These are phyloP conservation scores for Aspergillus cavernicola DNA, from an alignment of 495 filamentous ascomycete genomes.

Conservation along the genomic window DNA sequence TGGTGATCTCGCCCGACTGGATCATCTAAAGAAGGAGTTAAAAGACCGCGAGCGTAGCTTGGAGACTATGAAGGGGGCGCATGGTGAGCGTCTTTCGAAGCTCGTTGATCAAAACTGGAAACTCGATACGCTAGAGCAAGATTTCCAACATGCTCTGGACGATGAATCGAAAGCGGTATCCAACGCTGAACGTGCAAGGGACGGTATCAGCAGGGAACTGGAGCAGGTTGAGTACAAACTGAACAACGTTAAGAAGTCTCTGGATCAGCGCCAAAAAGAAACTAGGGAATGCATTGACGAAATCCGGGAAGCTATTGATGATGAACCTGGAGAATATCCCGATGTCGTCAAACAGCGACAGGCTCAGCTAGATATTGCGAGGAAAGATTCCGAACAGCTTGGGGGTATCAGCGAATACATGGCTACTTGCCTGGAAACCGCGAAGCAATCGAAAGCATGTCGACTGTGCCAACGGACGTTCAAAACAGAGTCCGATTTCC, in stretches of 20 bases:
- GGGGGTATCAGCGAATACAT: constrained; percentile 63
- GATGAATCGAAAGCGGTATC: constrained; percentile 48
- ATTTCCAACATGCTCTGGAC: constrained; percentile 64
- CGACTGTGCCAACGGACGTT: constrained; percentile 66
- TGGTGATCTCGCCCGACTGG: constrained; percentile 71
- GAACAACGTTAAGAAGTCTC: constrained; percentile 54
- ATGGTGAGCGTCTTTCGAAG: constrained; percentile 62
- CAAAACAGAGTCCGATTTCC: constrained; percentile 52
- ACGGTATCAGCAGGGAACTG: constrained; percentile 65
- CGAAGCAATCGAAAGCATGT: constrained; percentile 63
- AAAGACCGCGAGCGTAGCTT: constrained; percentile 67
- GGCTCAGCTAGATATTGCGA: constrained; percentile 54
- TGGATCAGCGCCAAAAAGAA: constrained; percentile 62
- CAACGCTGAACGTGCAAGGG: constrained; percentile 64
- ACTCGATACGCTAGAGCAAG: constrained; percentile 62
- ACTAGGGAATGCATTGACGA: constrained; percentile 53
- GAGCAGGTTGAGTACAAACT: constrained; percentile 76
- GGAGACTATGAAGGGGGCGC: constrained; percentile 70
- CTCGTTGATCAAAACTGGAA: constrained; percentile 65
- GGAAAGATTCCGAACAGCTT: constrained; percentile 60
- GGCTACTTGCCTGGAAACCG: constrained; percentile 52
- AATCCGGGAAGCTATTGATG: constrained; percentile 46
- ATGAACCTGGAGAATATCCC: constrained; percentile 52
- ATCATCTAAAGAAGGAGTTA: constrained; percentile 71
- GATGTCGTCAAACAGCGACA: constrained; percentile 54